phyloP scores from a whole-genome alignment of 2,329 filamentous ascomycete genomes.

The Colletotrichum abscissum region DNA sequence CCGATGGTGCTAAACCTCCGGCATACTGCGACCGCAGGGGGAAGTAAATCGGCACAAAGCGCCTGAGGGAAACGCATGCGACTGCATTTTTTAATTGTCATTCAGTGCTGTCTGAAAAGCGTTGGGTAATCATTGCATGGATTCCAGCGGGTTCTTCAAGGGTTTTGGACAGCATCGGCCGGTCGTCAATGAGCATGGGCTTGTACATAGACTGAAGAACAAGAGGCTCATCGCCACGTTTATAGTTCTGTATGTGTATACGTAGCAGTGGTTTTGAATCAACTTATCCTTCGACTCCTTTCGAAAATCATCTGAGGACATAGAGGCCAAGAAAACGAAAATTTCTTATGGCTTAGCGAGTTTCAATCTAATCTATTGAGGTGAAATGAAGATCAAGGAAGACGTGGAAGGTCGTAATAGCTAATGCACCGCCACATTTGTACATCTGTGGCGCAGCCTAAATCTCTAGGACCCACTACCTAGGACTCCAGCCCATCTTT shows the following conservation, averaged over 20 bases:
- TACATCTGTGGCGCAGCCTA: conserved; percentile 13
- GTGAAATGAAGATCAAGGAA: no score
- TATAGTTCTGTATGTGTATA: conserved; percentile 26
- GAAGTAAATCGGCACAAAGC: background rate
- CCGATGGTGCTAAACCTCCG: conserved; percentile 54
- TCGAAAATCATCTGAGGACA: background rate
- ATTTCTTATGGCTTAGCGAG: background rate
- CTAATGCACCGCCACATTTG: conserved; percentile 20
- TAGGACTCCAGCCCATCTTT: background rate
- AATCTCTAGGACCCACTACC: background rate
- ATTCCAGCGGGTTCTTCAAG: conserved; percentile 27
- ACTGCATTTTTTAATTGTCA: conserved; percentile 1
- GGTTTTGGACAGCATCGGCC: conserved; percentile 24
- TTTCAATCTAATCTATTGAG: background rate
- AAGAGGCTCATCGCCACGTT: conserved; percentile 35
- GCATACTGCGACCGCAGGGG: conserved; percentile 64
- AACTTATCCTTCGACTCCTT: background rate
- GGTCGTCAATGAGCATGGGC: conserved; percentile 18
- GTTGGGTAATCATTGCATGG: conserved; percentile 32
- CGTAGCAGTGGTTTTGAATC: conserved; percentile 6
- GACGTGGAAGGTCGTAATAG: background rate
- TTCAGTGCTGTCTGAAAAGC: conserved; percentile 24
- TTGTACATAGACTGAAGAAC: conserved; percentile 36
- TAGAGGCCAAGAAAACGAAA: background rate
- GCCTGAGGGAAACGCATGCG: background rate